phyloP scores from a whole-genome alignment of 768 basidiomycete species.

The Boletus bicolor region DNA sequence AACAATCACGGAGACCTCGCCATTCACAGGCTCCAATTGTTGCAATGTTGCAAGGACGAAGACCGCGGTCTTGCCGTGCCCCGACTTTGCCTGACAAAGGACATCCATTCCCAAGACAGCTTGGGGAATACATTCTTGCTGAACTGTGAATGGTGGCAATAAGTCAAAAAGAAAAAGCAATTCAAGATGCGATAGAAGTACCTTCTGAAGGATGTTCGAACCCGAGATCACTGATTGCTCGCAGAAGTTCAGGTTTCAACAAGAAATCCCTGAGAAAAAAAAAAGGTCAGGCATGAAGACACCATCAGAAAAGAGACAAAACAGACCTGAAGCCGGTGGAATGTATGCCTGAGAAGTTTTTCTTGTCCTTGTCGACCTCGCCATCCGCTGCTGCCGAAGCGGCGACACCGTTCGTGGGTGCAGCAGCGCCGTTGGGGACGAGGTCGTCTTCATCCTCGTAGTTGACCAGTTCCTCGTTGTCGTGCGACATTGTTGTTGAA shows the following conservation, averaged over 20 bases:
- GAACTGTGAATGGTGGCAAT: slow-evolving; percentile 52
- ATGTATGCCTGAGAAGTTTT: slow-evolving; percentile 99
- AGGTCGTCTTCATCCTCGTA: slow-evolving; percentile 91
- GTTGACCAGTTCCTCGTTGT: slow-evolving; percentile 91
- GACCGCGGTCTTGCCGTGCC: slow-evolving; percentile 97
- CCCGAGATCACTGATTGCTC: slow-evolving; percentile 98
- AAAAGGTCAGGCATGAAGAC: slow-evolving; percentile 3
- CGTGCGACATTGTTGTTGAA: slow-evolving; percentile 61
- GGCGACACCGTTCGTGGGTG: slow-evolving; percentile 48
- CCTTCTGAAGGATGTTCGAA: slow-evolving; percentile 99
- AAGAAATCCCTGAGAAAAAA: slow-evolving; percentile 77
- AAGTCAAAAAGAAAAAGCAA: background rate
- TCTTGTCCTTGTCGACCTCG: slow-evolving; percentile 78
- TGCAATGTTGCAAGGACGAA: slow-evolving; percentile 98
- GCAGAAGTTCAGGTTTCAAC: slow-evolving; percentile 93
- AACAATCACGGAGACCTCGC: slow-evolving; percentile 96
- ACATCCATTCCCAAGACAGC: slow-evolving; percentile 99
- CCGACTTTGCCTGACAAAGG: slow-evolving; percentile 98
- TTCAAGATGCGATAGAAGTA: slow-evolving; percentile 30
- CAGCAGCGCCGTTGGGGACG: slow-evolving; percentile 54
- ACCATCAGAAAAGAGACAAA: slow-evolving; percentile 4
- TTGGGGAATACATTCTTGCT: slow-evolving; percentile 99
- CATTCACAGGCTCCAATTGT: slow-evolving; percentile 96
- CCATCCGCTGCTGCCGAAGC: slow-evolving; percentile 45
- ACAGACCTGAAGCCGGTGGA: slow-evolving; percentile 97